Evolutionary conservation across 2,329 filamentous ascomycete species (phyloP), one percentile per base, ranked within the genome.

Genomic region (Diplodia corticola): DNA sequence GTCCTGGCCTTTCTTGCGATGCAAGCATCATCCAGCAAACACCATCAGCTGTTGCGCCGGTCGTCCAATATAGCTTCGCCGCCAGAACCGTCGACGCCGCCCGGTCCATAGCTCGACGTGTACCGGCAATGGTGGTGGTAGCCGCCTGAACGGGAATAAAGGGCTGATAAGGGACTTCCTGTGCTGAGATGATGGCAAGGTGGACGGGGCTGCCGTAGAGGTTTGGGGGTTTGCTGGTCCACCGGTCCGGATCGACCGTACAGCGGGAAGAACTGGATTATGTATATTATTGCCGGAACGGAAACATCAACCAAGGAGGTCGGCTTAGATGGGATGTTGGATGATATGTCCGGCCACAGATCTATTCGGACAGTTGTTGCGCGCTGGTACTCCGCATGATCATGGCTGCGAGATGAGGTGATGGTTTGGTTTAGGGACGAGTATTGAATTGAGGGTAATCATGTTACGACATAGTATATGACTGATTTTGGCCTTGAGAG

Each of bases 201-300:
- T 61, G 0, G 71, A 75, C 63, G 76, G 76, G 28, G 1, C 61
- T 67, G 13, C 77, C 75, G 5, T 75, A 77, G 70, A 78, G 77
- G 64, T 66, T 79, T n/a, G n/a, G n/a, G 59, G 73, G 78, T 69
- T 78, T 75, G 76, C 7, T 78, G 75, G 76, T 75, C 78, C 66
- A 70, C 74, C 68, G 75, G 77, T 2, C 65, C 74, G 65, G 72
- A 79, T 67, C 72, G n/a, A n/a, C n/a, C 75, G 20, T 74, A 77
- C 61, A 73, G 74, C 17, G 67, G 68, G 55, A 72, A 76, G 46
- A 61, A 37, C 57, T 71, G 71, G 70, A 71, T 72, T 35, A 70
- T 70, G 10, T 65, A 44, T 71, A 72, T 57, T 40, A 69, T 24
- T 72, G 71, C 26, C 55, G 48, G 17, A 64, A 68, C 53, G 67